Base-by-base conservation (phyloP, 2,329 filamentous ascomycete species). In the Aspergillus aculeatus region DNA sequence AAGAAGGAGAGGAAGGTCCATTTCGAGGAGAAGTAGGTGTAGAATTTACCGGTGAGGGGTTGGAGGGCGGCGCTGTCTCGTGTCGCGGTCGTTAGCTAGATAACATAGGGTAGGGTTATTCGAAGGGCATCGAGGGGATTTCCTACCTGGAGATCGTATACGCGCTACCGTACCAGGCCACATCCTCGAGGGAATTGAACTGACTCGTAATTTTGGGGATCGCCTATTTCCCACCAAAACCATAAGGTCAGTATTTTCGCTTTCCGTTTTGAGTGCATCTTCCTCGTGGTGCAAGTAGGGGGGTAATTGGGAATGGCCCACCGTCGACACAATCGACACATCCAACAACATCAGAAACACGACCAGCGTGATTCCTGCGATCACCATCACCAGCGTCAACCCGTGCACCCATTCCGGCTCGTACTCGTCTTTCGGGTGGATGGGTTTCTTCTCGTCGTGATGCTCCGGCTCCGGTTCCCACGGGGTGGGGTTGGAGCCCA, bases 251-350 rank as follows among this genome's bases (percentile, higher is more conserved):
- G 29, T 10, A 3, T 16, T 51, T 14, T 10, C 6, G 21, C 21
- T 23, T 23, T 23, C 4, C 23, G 23, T 23, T 23, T 3, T 23
- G 23, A 23, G 23, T 23, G 23, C 23, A 23, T 23, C 23, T 23
- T 23, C 23, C 23, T 23, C 12, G 16, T 12, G 12, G 5, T 9
- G 54, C 19, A 41, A 32, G 1, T 9, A 11, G 9, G 23, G 23
- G 23, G 23, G 23, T 23, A 24, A 26, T 29, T 26, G 47, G 44
- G 9, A 23, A n/a, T 5, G 12, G 10, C 50, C 32, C 58, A 75
- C 83, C 4, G 83, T 85, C 11, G 78, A 74, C 56, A 85, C 76
- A 56, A 86, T 84, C 1, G 82, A 82, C 44, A 76, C 79, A 59
- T 85, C 83, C 7, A 85, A 62, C 61, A 84, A 64, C 70, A 82